phyloP scores from a whole-genome alignment of 441 rosid genomes.

The Flueggea neowawraea region DNA sequence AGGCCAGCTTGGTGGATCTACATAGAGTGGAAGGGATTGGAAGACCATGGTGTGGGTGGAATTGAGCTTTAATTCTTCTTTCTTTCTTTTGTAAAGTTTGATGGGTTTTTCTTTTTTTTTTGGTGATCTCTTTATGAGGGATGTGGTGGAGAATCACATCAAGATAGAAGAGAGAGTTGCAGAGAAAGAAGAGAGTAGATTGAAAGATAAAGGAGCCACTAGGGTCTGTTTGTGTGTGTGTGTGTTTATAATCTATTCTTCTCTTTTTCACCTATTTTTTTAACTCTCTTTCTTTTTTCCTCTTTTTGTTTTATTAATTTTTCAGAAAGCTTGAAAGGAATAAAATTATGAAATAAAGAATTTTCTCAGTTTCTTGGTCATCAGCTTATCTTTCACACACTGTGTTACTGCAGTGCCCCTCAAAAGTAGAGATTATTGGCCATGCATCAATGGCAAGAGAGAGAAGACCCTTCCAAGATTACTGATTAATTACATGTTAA shows the following conservation, averaged over 20 bases:
- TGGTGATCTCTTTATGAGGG: conserved; percentile 17
- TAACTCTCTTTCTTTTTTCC: no score
- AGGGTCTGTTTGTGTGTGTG: conserved; percentile 1
- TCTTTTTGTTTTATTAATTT: no score
- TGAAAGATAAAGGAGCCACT: conserved; percentile 29
- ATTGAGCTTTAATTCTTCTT: conserved; percentile 38
- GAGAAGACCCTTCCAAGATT: conserved; percentile 19
- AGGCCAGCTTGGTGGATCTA: conserved; percentile 95
- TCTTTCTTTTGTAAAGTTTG: conserved; percentile 51
- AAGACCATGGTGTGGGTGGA: conserved; percentile 68
- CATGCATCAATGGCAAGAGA: conserved; percentile 32
- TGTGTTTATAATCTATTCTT: conserved; percentile 22
- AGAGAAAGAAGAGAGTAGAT: conserved; percentile 36
- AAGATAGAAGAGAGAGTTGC: conserved; percentile 41
- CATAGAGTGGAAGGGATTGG: conserved; percentile 77
- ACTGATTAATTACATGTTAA: conserved; percentile 1
- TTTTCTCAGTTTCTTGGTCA: no score
- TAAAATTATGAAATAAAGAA: no score
- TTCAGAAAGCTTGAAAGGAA: no score
- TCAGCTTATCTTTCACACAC: no score
- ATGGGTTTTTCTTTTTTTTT: conserved; percentile 22
- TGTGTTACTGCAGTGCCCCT: no score
- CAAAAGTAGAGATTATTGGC: conserved; percentile 11
- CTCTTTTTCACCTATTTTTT: no score
- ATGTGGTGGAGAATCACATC: conserved; percentile 59